Base-by-base conservation (phyloP, 139 green algal species). In the Closterium sp. region DNA sequence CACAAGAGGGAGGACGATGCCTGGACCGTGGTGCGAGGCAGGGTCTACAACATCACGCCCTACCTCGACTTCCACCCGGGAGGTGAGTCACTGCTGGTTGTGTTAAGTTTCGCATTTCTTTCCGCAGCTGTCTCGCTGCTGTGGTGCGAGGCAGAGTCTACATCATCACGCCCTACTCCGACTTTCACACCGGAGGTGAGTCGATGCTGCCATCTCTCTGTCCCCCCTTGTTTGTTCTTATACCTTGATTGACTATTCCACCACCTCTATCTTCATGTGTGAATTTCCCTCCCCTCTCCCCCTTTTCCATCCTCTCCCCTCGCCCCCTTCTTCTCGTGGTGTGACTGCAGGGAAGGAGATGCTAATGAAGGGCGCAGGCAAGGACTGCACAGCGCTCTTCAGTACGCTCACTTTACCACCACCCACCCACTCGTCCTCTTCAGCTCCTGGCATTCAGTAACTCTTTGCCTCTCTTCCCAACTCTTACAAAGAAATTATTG, bases 61-160 rank as follows among this genome's bases (percentile, higher is more conserved):
- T 99, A 98, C 95, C 92, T 99, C 32, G 95, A 97, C 31, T 97
- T 97, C n/a, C 98, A 99, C 95, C 98, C 98, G 9, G 98, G 98
- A 50, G 97, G 97, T 94, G 93, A 31, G 91, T 92, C 9, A 4
- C n/a, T 94, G 9, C 93, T n/a, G n/a, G n/a, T n/a, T n/a, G n/a
- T n/a, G n/a, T n/a, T n/a, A n/a, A n/a, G n/a, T 13, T 4, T 31
- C 9, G 84, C 10, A 79, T 45, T 32, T 1, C 5, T 45, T 2
- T 7, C 73, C 10, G 6, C 29, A 0, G 2, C 4, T 6, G 2
- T 11, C 0, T 2, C 6, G 30, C 31, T 31, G 24, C 30, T 28
- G 6, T n/a, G 27, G 29, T 86, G 30, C 22, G 24, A n/a, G 10
- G 62, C 24, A 88, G 28, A 38, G n/a, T 88, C 3, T 34, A 50